phyloP scores from a whole-genome alignment of 2,329 filamentous ascomycete species.

The Simplicillium sp. region DNA sequence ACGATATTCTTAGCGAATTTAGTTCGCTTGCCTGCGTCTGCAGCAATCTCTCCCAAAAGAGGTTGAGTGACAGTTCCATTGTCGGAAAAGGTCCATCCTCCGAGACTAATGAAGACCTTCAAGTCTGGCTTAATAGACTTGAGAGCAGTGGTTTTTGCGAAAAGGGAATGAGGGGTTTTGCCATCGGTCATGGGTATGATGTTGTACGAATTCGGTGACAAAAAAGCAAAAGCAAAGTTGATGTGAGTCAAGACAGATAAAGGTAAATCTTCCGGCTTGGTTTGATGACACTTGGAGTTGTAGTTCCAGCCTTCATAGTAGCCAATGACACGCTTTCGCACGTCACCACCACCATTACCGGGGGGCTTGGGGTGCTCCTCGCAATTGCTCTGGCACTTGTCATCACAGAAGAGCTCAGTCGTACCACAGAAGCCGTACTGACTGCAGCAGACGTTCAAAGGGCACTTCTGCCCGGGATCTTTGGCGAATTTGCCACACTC shows the following conservation, averaged over 20 bases:
- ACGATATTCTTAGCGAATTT: slow-evolving; percentile 24
- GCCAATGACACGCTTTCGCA: slow-evolving; percentile 6
- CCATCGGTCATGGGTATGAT: slow-evolving; percentile 13
- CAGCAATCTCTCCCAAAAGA: slow-evolving; percentile 20
- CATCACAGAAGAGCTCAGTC: slow-evolving; percentile 12
- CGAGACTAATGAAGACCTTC: slow-evolving; percentile 21
- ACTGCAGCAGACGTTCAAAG: slow-evolving; percentile 26
- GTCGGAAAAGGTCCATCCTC: slow-evolving; percentile 25
- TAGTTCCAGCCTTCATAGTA: slow-evolving; percentile 12
- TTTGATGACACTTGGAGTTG: slow-evolving; percentile 1
- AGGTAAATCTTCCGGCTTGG: slow-evolving; percentile 5
- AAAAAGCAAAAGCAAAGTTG: slow-evolving; percentile 15
- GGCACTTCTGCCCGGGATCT: slow-evolving; percentile 15
- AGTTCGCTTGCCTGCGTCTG: slow-evolving; percentile 13
- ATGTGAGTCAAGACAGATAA: slow-evolving; percentile 12
- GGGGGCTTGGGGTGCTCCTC: slow-evolving; percentile 4
- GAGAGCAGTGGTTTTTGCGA: slow-evolving; percentile 1
- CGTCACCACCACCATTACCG: background rate
- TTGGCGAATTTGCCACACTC: background rate
- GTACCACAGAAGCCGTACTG: slow-evolving; percentile 19
- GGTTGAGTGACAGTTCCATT: slow-evolving; percentile 10
- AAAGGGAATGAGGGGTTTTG: no score
- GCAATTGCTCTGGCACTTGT: slow-evolving; percentile 15
- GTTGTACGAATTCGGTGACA: slow-evolving; percentile 11
- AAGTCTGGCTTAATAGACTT: slow-evolving; percentile 14